Evolutionary conservation across 1,284 basidiomycete species (phyloP).

Genomic region (Cryptococcus jaspeensis): DNA sequence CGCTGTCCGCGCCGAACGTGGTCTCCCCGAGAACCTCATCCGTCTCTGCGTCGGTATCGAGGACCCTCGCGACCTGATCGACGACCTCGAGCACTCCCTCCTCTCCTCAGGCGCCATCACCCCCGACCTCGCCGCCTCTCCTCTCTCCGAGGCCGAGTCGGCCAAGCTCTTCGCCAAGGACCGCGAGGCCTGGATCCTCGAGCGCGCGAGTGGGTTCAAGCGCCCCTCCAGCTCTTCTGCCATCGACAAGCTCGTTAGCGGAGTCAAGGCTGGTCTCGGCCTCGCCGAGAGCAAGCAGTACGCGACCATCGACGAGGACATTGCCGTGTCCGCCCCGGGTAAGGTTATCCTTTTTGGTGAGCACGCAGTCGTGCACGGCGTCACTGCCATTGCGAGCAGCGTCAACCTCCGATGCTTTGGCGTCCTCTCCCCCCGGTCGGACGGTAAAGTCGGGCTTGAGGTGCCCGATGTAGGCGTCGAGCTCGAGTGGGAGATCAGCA

Average conservation of each 20-base stretch:
- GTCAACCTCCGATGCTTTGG: conserved; percentile 95
- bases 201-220: conserved; percentile 45
- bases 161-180: conserved; percentile 41
- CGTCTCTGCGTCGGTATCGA: conserved; percentile 98
- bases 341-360: conserved; percentile 99
- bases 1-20: conserved; percentile 84
- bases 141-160: conserved; percentile 27
- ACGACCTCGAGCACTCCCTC: conserved; percentile 91
- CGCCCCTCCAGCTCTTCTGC: conserved; percentile 26
- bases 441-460: conserved; percentile 72
- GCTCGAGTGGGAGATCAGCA: conserved; percentile 74
- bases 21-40: conserved; percentile 95
- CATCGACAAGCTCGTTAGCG: conserved; percentile 32
- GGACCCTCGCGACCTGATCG: conserved; percentile 86
- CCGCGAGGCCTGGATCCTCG: conserved; percentile 42
- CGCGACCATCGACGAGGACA: conserved; percentile 53
- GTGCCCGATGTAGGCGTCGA: conserved; percentile 80
- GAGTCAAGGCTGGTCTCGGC: conserved; percentile 35
- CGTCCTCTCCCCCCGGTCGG: conserved; percentile 69
- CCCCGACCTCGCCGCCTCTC: conserved; percentile 31
- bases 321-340: conserved; percentile 88
- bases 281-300: conserved; percentile 16
- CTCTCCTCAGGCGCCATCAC: conserved; percentile 84
- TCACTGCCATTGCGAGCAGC: conserved; percentile 91
- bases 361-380: conserved; percentile 97